Evolutionary conservation across 2,329 filamentous ascomycete species (phyloP).

Genomic region (Hymenoscyphus infarciens): DNA sequence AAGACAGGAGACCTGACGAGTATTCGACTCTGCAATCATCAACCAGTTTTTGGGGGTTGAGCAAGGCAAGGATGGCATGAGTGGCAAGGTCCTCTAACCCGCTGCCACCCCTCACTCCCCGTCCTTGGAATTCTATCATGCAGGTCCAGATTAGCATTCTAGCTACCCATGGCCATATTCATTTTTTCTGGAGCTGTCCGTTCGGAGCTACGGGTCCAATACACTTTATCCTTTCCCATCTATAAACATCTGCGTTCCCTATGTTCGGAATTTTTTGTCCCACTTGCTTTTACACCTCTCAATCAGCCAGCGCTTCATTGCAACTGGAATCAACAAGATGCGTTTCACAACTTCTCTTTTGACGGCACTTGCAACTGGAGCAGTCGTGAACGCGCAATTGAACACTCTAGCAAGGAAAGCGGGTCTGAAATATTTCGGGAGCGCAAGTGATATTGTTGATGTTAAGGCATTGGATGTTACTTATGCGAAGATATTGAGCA

Average conservation of each 20-base stretch:
- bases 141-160: no score
- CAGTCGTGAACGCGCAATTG: constrained; percentile 38
- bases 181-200: no score
- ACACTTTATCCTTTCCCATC: no score
- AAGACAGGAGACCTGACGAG: no score
- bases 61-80: no score
- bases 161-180: no score
- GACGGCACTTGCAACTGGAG: not conserved
- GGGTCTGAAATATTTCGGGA: constrained; percentile 53
- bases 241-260: not conserved
- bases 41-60: no score
- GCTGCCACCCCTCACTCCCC: no score
- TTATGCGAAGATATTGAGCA: constrained; percentile 53
- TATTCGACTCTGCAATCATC: no score
- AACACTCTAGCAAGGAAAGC: constrained; percentile 52
- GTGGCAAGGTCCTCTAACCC: no score
- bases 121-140: no score
- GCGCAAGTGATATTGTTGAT: constrained; percentile 55
- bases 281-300: not conserved
- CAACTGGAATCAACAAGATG: not conserved
- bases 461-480: constrained; percentile 43
- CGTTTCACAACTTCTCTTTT: not conserved
- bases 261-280: not conserved
- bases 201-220: no score
- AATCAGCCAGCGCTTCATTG: not conserved